These are phyloP conservation scores for Voacanga thouarsii DNA, from an alignment of 257 asterid species.

Conservation along the genomic window DNA sequence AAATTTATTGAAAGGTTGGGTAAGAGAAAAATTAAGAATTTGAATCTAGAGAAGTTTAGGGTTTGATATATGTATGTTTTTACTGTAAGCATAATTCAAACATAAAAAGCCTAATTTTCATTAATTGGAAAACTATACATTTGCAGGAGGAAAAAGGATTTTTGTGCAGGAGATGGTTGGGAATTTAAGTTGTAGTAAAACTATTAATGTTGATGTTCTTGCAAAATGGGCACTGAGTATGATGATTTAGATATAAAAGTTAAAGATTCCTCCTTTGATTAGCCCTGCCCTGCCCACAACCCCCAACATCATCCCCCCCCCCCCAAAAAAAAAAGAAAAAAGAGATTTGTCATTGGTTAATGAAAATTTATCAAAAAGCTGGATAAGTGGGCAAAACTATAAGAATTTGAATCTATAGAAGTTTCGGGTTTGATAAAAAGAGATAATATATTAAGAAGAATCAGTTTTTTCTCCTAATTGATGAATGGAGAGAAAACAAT, in stretches of 20 bases:
- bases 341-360: neutral
- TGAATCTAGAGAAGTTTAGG: too few species aligned
- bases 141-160: neutral
- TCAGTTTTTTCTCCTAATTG: neutral
- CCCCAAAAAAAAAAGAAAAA: too few species aligned
- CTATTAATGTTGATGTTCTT: neutral
- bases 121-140: neutral
- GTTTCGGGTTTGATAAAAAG: neutral
- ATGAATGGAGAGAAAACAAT: neutral
- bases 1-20: too few species aligned
- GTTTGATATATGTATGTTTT: too few species aligned
- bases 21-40: too few species aligned
- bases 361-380: neutral
- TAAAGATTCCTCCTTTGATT: neutral
- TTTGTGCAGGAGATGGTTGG: neutral
- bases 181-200: neutral
- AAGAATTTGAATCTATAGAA: neutral
- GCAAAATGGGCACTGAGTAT: neutral
- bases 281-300: too few species aligned
- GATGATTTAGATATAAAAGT: neutral
- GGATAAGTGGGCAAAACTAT: neutral
- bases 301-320: too few species aligned
- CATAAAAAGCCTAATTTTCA: neutral
- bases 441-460: neutral
- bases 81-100: too few species aligned